Percentiles rank a stretch among this genome's conserved stretches.
Evolutionary conservation across 805 yeast species (phyloP).

Genomic region (Dipodascopsis tothii): DNA sequence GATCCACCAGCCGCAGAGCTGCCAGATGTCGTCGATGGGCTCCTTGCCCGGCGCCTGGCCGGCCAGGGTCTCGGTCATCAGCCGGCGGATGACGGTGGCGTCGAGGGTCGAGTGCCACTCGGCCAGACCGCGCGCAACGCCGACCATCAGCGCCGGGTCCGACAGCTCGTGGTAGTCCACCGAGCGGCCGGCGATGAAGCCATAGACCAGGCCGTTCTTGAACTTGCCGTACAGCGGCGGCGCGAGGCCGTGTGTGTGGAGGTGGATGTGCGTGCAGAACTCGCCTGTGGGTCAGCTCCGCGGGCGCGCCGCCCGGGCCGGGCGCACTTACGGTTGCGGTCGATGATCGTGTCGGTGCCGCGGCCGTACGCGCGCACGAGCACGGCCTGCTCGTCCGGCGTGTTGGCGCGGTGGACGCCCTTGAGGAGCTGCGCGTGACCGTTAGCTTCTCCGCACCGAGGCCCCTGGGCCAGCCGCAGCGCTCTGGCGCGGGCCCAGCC

Average conservation of each 20-base stretch:
- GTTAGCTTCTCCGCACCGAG: neutral
- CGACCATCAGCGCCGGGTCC: constrained; percentile 41
- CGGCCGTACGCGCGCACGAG: constrained; percentile 67
- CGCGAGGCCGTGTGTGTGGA: constrained; percentile 54
- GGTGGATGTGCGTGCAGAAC: constrained; percentile 58
- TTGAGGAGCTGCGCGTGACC: constrained; percentile 9
- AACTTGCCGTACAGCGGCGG: constrained; percentile 63
- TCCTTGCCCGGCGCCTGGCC: constrained; percentile 38
- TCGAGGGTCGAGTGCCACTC: constrained; percentile 57
- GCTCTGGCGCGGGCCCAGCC: too few relatives aligned
- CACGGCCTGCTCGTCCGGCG: constrained; percentile 9
- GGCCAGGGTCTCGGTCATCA: constrained; percentile 20
- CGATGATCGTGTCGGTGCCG: constrained; percentile 65
- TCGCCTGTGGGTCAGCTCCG: constrained; percentile 33
- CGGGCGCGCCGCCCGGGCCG: neutral
- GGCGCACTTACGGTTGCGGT: constrained; percentile 46
- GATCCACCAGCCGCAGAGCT: constrained; percentile 56
- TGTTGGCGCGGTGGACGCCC: constrained; percentile 6
- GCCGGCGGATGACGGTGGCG: constrained; percentile 38
- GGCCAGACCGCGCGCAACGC: constrained; percentile 60
- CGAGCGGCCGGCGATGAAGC: constrained; percentile 58
- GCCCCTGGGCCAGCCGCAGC: neutral
- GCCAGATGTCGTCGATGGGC: constrained; percentile 45
- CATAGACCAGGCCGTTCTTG: constrained; percentile 66
- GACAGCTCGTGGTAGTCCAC: constrained; percentile 49